Evolutionary conservation across 495 filamentous ascomycete species (phyloP).

Genomic region (Xylaria telfairii): DNA sequence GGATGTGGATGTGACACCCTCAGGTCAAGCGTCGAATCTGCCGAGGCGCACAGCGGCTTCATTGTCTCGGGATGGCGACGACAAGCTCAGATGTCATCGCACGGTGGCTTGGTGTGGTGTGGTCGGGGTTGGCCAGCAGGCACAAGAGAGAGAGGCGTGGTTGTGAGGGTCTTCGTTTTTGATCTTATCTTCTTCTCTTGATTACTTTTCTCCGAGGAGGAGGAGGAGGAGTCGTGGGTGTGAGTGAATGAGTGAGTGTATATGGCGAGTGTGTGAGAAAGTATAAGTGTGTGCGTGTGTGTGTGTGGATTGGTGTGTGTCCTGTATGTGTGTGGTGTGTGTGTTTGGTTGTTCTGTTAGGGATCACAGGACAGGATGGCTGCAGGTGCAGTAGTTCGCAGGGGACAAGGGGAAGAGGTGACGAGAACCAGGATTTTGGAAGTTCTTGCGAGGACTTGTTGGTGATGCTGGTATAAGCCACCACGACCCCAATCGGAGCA

Average conservation of each 20-base stretch:
- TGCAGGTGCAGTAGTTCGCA: slow-evolving; percentile 28
- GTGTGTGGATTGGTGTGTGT: too few relatives aligned
- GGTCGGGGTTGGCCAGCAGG: not conserved
- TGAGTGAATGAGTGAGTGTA: too few relatives aligned
- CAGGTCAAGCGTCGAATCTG: slow-evolving; percentile 40
- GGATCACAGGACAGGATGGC: slow-evolving; percentile 24
- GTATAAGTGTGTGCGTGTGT: not conserved
- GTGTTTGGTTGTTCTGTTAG: slow-evolving; percentile 7
- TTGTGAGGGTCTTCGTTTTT: not conserved
- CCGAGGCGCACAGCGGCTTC: slow-evolving; percentile 50
- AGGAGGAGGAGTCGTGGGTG: not conserved
- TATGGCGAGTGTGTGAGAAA: not conserved
- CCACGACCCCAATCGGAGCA: not conserved
- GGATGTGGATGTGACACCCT: slow-evolving; percentile 37
- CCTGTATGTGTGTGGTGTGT: too few relatives aligned
- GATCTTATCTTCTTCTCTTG: not conserved
- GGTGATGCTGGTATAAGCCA: slow-evolving; percentile 18
- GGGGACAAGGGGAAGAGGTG: slow-evolving; percentile 8
- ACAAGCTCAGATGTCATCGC: slow-evolving; percentile 30
- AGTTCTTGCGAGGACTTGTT: not conserved
- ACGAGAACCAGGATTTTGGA: slow-evolving; percentile 20
- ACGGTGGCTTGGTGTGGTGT: slow-evolving; percentile 17
- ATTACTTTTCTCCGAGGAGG: not conserved
- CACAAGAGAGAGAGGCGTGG: not conserved
- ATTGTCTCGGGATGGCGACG: slow-evolving; percentile 50